phyloP scores from a whole-genome alignment of 352 stramenopile genomes.

The Phytophthora pisi region DNA sequence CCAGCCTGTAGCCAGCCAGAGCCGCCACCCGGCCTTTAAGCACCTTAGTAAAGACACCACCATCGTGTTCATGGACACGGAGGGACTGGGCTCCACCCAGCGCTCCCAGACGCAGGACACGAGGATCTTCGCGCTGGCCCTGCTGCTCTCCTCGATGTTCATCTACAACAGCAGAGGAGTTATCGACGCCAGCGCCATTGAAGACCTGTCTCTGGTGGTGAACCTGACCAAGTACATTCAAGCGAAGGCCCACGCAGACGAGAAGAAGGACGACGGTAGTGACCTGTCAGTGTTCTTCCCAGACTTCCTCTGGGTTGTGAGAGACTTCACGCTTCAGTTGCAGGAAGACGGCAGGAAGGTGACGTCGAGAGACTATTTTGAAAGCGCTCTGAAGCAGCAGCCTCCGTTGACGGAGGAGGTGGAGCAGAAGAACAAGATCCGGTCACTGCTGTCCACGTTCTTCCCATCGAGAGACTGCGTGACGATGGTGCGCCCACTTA shows the following conservation, averaged over 20 bases:
- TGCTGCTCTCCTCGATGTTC: slow-evolving; percentile 74
- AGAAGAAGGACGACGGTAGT: slow-evolving; percentile 21
- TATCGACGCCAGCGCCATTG: slow-evolving; percentile 77
- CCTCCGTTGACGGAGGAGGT: slow-evolving; percentile 49
- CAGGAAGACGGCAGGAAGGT: slow-evolving; percentile 64
- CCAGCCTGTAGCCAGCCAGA: slow-evolving; percentile 35
- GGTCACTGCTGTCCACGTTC: slow-evolving; percentile 61
- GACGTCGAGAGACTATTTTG: slow-evolving; percentile 72
- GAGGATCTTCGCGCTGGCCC: slow-evolving; percentile 68
- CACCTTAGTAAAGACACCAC: slow-evolving; percentile 53
- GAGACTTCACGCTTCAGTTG: slow-evolving; percentile 76
- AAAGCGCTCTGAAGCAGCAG: slow-evolving; percentile 72
- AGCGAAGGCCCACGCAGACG: slow-evolving; percentile 35
- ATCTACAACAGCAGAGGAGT: slow-evolving; percentile 83
- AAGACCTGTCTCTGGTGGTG: slow-evolving; percentile 80
- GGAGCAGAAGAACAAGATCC: slow-evolving; percentile 68
- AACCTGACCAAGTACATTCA: slow-evolving; percentile 82
- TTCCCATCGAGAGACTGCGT: slow-evolving; percentile 80
- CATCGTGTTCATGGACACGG: slow-evolving; percentile 80
- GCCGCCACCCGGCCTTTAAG: slow-evolving; percentile 38
- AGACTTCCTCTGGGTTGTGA: slow-evolving; percentile 78
- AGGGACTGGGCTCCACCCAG: slow-evolving; percentile 69
- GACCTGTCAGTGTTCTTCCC: slow-evolving; percentile 72
- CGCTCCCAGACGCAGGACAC: slow-evolving; percentile 75
- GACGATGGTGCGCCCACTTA: slow-evolving; percentile 79